These are phyloP conservation scores for Corymbia maculata DNA, from an alignment of 345 rosid genomes.

Conservation along the genomic window DNA sequence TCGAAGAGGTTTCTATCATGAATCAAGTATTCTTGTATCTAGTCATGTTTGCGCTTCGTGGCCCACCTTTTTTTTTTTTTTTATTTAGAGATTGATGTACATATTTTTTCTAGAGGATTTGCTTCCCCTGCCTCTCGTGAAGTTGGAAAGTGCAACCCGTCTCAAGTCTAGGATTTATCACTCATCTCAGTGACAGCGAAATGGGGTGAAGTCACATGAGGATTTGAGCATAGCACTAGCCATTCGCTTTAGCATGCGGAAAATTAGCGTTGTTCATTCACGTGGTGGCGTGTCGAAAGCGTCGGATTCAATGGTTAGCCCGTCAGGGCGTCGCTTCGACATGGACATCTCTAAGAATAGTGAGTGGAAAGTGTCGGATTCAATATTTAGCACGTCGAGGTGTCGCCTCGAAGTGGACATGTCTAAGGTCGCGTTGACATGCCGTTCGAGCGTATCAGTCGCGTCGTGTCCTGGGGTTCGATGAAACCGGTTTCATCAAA, in stretches of 20 bases:
- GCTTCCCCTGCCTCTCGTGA: neutral
- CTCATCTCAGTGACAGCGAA: neutral
- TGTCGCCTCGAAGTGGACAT: neutral
- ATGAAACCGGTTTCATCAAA: fast-evolving
- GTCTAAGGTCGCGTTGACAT: neutral
- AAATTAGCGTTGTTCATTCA: neutral
- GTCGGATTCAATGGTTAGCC: neutral
- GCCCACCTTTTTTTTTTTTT: neutral
- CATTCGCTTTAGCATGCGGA: neutral
- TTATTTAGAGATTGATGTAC: neutral
- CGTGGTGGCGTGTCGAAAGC: neutral
- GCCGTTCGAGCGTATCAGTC: neutral
- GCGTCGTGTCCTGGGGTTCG: neutral
- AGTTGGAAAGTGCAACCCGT: neutral
- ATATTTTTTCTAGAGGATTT: neutral
- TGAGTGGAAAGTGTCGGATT: neutral
- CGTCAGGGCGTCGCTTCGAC: neutral
- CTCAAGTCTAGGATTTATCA: neutral
- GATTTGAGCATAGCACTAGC: neutral
- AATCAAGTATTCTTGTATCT: neutral
- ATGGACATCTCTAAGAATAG: neutral
- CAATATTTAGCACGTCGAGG: neutral
- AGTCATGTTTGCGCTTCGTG: neutral
- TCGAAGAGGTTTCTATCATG: neutral
- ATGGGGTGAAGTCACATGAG: neutral